Base-by-base conservation (phyloP, 805 yeast species). In the Saitoella complicata region DNA sequence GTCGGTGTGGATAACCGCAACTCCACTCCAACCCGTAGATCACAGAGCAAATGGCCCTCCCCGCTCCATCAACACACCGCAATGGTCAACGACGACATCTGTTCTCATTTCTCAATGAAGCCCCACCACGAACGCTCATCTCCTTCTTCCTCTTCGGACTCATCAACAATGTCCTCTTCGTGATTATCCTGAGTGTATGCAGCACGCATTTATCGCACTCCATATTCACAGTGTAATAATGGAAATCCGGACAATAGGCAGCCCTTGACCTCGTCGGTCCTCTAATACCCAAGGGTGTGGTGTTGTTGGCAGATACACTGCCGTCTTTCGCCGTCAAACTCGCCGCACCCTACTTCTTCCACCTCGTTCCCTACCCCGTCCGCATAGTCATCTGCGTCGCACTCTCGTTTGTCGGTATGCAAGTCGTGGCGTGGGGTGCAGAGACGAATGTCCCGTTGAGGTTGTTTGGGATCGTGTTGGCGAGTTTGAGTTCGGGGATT, bases 71-170 rank as follows among this genome's bases (percentile, higher is more conserved):
- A 21, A 21, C 21, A 2, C 21, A 21, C 2, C 21, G 4, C 21
- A 21, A 21, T 21, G 21, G 21, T 21, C 21, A 21, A 21, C 21
- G 21, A 21, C 21, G 21, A 21, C 21, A 4, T 21, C 21, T 21
- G 21, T 21, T 21, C 21, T 21, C 21, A 21, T 21, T 21, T 4
- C 21, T 21, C 21, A 21, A 21, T 4, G 21, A 21, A 3, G 21
- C 21, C 4, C 21, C 21, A 21, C 21, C 21, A 21, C 21, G 4
- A 4, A 21, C 21, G 21, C 21, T 21, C 21, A 21, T 59, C 0
- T 67, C 81, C 8, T 87, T 87, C 58, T 79, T 88, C 76, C 55
- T 78, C 1, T 84, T 87, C 59, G 98, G 97, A 0, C 70, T 88
- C 7, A 65, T 86, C 35, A 88, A 88, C 62, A 88, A 88, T 58